These are phyloP conservation scores for Apostasia shenzhenica DNA, from an alignment of 106 monocot species.

Conservation along the genomic window DNA sequence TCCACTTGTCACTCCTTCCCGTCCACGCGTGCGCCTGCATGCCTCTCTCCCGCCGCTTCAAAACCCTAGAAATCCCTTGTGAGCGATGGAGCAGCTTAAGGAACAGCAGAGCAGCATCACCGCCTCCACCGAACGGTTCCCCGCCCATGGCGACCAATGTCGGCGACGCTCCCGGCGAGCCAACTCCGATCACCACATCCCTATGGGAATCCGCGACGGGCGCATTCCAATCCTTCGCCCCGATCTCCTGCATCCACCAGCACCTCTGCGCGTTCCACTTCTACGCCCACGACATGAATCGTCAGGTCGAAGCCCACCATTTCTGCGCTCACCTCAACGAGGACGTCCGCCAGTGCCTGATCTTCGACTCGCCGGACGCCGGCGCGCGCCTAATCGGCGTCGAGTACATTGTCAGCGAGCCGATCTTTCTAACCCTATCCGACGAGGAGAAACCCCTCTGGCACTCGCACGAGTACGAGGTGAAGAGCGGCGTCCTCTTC, in stretches of 20 bases:
- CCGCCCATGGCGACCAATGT: neutral
- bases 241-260: constrained; percentile 73
- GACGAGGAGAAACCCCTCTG: constrained; percentile 88
- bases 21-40: too few species aligned
- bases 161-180: constrained; percentile 44
- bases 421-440: constrained; percentile 61
- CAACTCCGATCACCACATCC: constrained; percentile 41
- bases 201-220: constrained; percentile 61
- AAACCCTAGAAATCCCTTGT: too few species aligned
- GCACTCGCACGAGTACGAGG: constrained; percentile 97
- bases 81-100: too few species aligned
- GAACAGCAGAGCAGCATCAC: too few species aligned
- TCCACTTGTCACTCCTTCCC: too few species aligned
- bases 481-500: constrained; percentile 75
- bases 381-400: constrained; percentile 72
- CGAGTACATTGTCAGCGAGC: constrained; percentile 69
- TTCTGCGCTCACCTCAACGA: constrained; percentile 88
- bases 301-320: constrained; percentile 93
- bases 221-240: constrained; percentile 63
- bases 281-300: constrained; percentile 77
- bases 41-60: too few species aligned
- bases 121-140: neutral
- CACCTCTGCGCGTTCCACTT: constrained; percentile 96
- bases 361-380: constrained; percentile 60
- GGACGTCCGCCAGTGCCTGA: constrained; percentile 83